Evolutionary conservation across 2,329 filamentous ascomycete genomes (phyloP), one percentile per base, ranked within the genome.

Genomic region (Sporothrix phasma): DNA sequence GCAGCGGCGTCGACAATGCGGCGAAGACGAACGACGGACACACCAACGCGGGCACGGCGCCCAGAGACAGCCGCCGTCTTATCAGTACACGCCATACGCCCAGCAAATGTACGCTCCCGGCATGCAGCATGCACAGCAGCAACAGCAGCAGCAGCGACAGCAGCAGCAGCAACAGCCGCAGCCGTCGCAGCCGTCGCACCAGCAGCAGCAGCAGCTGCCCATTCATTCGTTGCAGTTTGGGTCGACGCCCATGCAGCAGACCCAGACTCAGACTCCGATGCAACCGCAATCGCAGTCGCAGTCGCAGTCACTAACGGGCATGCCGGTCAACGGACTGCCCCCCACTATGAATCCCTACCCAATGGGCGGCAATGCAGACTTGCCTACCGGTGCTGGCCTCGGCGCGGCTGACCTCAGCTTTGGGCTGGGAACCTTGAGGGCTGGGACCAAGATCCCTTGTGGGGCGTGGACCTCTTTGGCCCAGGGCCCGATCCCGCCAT

Each of bases 381-480:
- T 26, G 2, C 39, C 46, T 49, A 26, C 56, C 29, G 61, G 39
- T 3, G 13, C 26, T 19, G 59, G 43, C 31, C 15, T 60, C 29
- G 45, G 24, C 34, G 29, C 56, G 26, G 62, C 54, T 11, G 43
- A 54, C 56, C 22, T 62, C n/a, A 39, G 49, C 24, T 66, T 61
- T 37, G 61, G 15, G 8, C 47, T 17, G n/a, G 63, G 4, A 51
- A 65, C 26, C 31, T 64, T 1, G 64, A 65, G 3, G 61, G 51
- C 29, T 68, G 62, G 64, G 66, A 69, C 19, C 66, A 47, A 37
- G 64, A 64, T 37, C 65, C 61, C 8, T 43, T 63, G 1, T 70
- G 69, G 70, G 43, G 56, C 6, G 65, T 62, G 22, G 66, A 69
- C 22, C 63, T 70, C 31, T 68, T 71, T 49, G 67, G 69, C 46